These are phyloP conservation scores for Verticillium albo-atrum DNA, from an alignment of 2,329 filamentous ascomycete genomes.

Conservation along the genomic window DNA sequence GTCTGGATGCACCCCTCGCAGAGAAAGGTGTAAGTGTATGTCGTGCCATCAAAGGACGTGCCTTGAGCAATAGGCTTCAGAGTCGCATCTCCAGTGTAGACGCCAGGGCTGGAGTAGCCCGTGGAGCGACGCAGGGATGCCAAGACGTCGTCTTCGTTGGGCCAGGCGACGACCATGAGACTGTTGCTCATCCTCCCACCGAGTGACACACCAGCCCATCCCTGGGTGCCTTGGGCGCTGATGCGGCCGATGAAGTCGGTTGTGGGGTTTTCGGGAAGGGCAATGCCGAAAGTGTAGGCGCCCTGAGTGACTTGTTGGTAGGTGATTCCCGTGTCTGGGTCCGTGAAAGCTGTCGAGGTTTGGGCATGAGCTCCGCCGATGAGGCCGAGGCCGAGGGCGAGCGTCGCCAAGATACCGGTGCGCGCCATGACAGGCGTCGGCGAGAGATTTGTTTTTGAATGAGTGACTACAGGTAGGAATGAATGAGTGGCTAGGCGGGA, in stretches of 20 bases:
- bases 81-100: conserved; percentile 36
- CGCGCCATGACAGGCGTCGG: not conserved
- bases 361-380: conserved; percentile 17
- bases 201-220: conserved; percentile 44
- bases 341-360: conserved; percentile 27
- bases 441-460: not conserved
- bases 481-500: not conserved
- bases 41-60: conserved; percentile 47
- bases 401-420: not conserved
- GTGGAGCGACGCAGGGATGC: conserved; percentile 23
- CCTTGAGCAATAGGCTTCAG: conserved; percentile 43
- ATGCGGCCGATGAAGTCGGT: conserved; percentile 53
- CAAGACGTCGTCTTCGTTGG: conserved; percentile 36
- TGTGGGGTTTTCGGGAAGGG: conserved; percentile 40
- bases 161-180: conserved; percentile 45
- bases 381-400: conserved; percentile 11
- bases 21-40: conserved; percentile 50
- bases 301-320: conserved; percentile 4
- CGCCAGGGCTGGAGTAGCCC: conserved; percentile 40
- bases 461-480: not conserved
- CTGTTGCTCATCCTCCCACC: conserved; percentile 41
- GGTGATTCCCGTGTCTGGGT: conserved; percentile 38
- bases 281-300: conserved; percentile 44
- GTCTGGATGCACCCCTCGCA: conserved; percentile 38
- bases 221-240: conserved; percentile 34